Evolutionary conservation across 1,284 basidiomycete species (phyloP), one percentile per base, ranked within the genome.

Genomic region (Peniophora sp.): DNA sequence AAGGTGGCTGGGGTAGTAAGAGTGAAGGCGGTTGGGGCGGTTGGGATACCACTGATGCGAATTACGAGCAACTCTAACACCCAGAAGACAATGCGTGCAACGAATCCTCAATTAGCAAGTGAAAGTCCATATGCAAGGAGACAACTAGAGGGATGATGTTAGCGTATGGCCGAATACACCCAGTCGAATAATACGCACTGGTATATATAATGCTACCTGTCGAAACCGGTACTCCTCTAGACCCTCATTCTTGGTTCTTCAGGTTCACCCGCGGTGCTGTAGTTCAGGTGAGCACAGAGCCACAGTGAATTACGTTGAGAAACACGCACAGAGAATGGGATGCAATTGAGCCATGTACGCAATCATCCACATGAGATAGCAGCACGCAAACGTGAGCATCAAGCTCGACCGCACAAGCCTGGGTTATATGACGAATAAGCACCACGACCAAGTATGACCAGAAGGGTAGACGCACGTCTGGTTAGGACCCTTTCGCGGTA

Each of bases 311-410:
- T 34, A 34, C 44, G 22, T 20, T 14, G 32, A 12, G 10, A 14
- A 17, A 15, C 23, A 60, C 83, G 57, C 55, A 95, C 94, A 70
- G 63, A 95, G 84, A 51, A 97, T 75, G 45, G 93, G 94, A 64
- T 97, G 83, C 48, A 96, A 67, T 65, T 97, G 93, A 1, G 91
- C 90, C 62, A 96, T 75, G 66, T 95, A 97, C 6, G 93, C 93
- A 62, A 95, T 81, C 67, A 87, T 87, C 93, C 93, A 97, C 85
- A 97, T 88, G 58, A 97, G 76, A 71, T 93, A 97, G 69, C 88
- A 93, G 55, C 81, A 86, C 3, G 81, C 72, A 17, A 96, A 66
- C 1, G 88, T 78, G 52, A 97, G 79, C 68, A 91, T 73, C 45
- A 90, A 63, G 55, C 78, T 78, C 3, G 91, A 88, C 60, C 93